Conservation (phyloP, 257 asterid species). For the Jasminum sambac region DNA sequence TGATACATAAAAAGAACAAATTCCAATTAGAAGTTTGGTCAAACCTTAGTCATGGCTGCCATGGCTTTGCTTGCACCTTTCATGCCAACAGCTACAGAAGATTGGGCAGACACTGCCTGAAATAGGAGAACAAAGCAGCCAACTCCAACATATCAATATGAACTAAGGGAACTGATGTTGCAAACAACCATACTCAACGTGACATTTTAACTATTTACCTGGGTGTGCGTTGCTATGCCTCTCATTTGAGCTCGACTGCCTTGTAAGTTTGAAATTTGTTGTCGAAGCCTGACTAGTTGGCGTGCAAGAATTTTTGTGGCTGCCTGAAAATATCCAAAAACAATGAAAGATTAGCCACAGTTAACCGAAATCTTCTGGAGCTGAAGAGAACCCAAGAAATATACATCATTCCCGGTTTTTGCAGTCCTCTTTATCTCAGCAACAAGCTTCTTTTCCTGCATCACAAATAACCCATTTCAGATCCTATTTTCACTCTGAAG, state of each 20-base stretch:
- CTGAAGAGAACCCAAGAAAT: not conserved
- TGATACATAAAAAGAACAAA: not conserved
- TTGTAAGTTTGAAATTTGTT: conserved; percentile 89
- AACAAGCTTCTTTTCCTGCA: conserved; percentile 90
- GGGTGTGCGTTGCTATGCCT: conserved; percentile 90
- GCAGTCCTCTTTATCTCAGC: conserved; percentile 95
- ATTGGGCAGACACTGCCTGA: conserved; percentile 92
- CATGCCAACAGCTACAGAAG: conserved; percentile 91
- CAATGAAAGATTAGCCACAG: conserved; percentile 1
- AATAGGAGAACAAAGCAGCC: not conserved
- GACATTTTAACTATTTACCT: conserved; percentile 46
- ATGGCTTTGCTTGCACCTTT: conserved; percentile 95
- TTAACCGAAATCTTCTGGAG: not conserved
- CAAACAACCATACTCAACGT: not conserved
- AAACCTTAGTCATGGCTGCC: conserved; percentile 90
- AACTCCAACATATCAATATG: not conserved
- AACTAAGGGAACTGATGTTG: conserved; percentile 16
- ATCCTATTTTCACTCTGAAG: conserved; percentile 6
- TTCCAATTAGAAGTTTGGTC: not conserved
- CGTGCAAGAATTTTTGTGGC: conserved; percentile 92
- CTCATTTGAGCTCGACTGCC: conserved; percentile 96
- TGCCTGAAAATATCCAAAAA: conserved; percentile 44
- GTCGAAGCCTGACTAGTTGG: conserved; percentile 83
- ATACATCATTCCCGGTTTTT: conserved; percentile 78
- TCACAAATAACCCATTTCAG: conserved; percentile 18